Base-by-base conservation (phyloP, 805 yeast genomes). In the Yarrowia hollandica region DNA sequence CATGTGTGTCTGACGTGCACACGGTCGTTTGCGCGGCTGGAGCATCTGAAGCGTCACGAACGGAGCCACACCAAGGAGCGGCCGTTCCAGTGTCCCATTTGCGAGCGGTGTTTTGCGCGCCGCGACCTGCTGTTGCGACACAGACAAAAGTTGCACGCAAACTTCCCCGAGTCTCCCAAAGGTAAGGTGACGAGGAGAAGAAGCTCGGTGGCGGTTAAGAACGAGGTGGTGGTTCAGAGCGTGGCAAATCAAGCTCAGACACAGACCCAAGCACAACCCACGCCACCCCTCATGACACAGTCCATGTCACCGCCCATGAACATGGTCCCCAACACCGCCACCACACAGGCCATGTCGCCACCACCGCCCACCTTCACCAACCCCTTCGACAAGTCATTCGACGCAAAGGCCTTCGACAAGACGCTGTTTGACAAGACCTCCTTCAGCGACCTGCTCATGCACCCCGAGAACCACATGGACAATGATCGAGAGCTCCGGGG, bases 31-130 rank as follows among this genome's bases (percentile, higher is more conserved):
- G 99, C 97, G 1, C 80, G 99, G 59, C 78, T 89, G 50, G 99
- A 92, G 72, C 99, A 92, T 72, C 78, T 94, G 68, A 90, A 88
- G 71, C 83, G 99, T 60, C 99, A 92, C 69, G 95, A 90, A 66
- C 77, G 97, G 37, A 85, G 95, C 0, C 99, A 92, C 71, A 92
- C 99, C 9, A 89, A 91, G 70, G 97, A 91, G 72, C 90, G 90
- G 70, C 98, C 98, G 1, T 92, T 86, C 74, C 94, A 89, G 69
- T 92, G 99, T 74, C 95, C 96, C 1, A 91, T 91, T 8, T 92
- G 98, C 72, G 97, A 96, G 30, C 82, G 98, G 52, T 88, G 96
- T 69, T 92, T 94, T 75, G 97, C 98, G 4, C 77, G 99, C 60
- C 76, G 97, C 6, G 79, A 76, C 60, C 66, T 76, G 60, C 65